Evolutionary conservation across 768 basidiomycete genomes (phyloP), one percentile per base, ranked within the genome.

Genomic region (Panaeolus cyanescens): DNA sequence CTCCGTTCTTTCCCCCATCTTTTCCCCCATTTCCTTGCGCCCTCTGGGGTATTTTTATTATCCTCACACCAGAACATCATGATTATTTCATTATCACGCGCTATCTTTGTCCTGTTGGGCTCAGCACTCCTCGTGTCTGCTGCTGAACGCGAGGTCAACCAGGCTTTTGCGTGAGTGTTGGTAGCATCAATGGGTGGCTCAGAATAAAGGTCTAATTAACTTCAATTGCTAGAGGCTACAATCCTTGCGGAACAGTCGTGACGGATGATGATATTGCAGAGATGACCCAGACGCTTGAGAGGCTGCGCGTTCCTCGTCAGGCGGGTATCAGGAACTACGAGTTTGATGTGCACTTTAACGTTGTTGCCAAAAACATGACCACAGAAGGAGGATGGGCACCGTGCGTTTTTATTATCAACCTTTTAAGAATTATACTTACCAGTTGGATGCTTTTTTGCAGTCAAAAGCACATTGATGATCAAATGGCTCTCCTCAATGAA

Each of bases 401-500:
- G 68, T 69, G 54, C n/a, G 64, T 67, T 30, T n/a, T n/a, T n/a
- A n/a, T n/a, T n/a, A n/a, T n/a, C n/a, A n/a, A n/a, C n/a, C n/a
- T n/a, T n/a, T n/a, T n/a, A n/a, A n/a, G n/a, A n/a, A n/a, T n/a
- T n/a, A n/a, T n/a, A n/a, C n/a, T n/a, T n/a, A n/a, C n/a, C n/a
- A n/a, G n/a, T n/a, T n/a, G n/a, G n/a, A n/a, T n/a, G n/a, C n/a
- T n/a, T n/a, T n/a, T n/a, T n/a, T n/a, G n/a, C 65, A 75, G 77
- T 32, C 63, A 74, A 54, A 54, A 55, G 2, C 75, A 79, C 53
- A 78, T 85, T 59, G 59, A 67, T 12, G 67, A 65, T 9, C 80
- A 81, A 60, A 79, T 84, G 59, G 59, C 68, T 22, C 74, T 76
- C 36, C 65, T 84, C 30, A 84, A 84, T 67, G 25, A 64, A 4